A percentile compares a stretch with the other conserved stretches of the same genome.
These are phyloP conservation scores for Emmonsiellopsis sp. DNA, from an alignment of 2,329 filamentous ascomycete genomes.

Conservation along the genomic window DNA sequence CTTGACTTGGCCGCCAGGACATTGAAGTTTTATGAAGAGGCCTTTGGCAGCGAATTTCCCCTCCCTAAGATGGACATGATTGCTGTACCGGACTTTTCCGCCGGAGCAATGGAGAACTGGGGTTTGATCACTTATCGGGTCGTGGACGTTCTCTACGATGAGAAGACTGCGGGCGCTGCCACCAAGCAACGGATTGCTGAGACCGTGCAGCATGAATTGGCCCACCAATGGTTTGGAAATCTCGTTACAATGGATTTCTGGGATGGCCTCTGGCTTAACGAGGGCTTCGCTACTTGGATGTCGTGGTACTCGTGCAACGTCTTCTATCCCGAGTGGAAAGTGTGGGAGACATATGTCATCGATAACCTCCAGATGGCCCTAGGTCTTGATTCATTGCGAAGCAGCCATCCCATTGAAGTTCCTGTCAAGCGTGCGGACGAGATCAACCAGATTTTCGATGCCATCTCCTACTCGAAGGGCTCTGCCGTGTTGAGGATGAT, in stretches of 20 bases:
- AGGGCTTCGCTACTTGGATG: constrained; percentile 88
- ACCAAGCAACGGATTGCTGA: constrained; percentile 91
- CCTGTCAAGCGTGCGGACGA: constrained; percentile 92
- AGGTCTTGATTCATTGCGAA: constrained; percentile 79
- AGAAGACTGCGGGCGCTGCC: constrained; percentile 80
- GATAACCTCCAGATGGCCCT: constrained; percentile 85
- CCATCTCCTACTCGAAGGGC: constrained; percentile 94
- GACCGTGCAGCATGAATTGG: constrained; percentile 92
- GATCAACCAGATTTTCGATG: constrained; percentile 97
- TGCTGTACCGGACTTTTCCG: constrained; percentile 90
- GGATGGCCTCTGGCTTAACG: constrained; percentile 95
- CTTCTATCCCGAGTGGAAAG: constrained; percentile 97
- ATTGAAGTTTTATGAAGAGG: constrained; percentile 89
- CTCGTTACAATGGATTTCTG: constrained; percentile 98
- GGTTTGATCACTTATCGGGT: constrained; percentile 91
- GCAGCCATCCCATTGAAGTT: constrained; percentile 93
- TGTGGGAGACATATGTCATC: constrained; percentile 91
- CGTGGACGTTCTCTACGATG: constrained; percentile 81
- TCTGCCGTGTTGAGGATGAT: constrained; percentile 96
- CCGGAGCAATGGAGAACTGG: constrained; percentile 98
- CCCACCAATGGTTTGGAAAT: constrained; percentile 98
- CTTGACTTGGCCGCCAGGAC: constrained; percentile 82
- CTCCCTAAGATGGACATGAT: constrained; percentile 95
- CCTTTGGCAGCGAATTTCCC: constrained; percentile 79
- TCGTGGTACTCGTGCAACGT: constrained; percentile 88